Evolutionary conservation across 192 early-diverging fungal genomes (phyloP).

Genomic region (Tieghemiomyces parasiticus): DNA sequence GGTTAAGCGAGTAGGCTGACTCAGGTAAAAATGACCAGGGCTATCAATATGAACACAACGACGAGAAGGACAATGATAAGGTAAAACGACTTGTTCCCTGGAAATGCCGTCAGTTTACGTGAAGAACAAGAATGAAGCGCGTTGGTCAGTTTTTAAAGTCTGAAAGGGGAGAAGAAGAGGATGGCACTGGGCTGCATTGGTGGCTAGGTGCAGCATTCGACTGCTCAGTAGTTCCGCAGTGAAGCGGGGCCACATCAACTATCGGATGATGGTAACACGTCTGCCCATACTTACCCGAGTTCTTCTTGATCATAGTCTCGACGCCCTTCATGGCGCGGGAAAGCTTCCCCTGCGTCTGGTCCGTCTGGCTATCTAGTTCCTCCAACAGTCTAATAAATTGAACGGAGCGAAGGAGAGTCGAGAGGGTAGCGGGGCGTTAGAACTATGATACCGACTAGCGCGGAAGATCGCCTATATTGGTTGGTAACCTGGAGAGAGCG

Average conservation of each 20-base stretch:
- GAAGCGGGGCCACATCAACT: not conserved
- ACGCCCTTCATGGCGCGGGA: slow-evolving; percentile 9
- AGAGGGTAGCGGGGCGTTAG: not conserved
- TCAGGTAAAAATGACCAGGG: slow-evolving; percentile 8
- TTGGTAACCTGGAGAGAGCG: too few relatives aligned
- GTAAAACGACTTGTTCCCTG: slow-evolving; percentile 1
- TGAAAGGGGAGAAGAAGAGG: not conserved
- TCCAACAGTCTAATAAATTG: not conserved
- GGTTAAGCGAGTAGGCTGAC: too few relatives aligned
- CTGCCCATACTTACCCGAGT: slow-evolving; percentile 1
- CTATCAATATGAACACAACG: not conserved
- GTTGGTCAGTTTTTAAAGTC: not conserved
- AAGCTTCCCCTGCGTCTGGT: slow-evolving; percentile 5
- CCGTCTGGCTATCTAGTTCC: slow-evolving; percentile 3
- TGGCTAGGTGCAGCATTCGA: not conserved
- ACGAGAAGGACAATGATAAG: slow-evolving; percentile 1
- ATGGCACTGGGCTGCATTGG: not conserved
- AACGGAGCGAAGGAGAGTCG: not conserved
- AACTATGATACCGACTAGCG: not conserved
- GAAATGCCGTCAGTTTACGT: not conserved
- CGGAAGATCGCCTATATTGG: not conserved
- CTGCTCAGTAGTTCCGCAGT: not conserved
- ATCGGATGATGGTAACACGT: too few relatives aligned
- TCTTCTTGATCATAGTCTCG: not conserved
- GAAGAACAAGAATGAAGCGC: not conserved